Conservation (phyloP, 345 rosid species). For the Raphanus sativus region DNA sequence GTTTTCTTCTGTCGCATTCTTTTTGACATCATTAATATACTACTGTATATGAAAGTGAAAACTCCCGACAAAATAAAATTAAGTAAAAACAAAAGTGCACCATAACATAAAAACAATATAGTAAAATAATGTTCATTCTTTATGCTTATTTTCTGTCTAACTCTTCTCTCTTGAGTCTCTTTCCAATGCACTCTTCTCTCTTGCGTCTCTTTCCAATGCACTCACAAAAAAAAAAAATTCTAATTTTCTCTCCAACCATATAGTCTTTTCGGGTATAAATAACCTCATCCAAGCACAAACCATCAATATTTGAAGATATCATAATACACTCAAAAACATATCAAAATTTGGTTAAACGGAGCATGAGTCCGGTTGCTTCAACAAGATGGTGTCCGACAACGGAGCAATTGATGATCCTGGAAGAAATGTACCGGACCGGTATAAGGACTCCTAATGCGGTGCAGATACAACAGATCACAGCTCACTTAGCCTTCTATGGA, state of each 20-base stretch:
- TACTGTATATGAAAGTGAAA: slow-evolving; percentile 30
- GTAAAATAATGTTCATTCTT: slow-evolving; percentile 32
- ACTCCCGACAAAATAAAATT: slow-evolving; percentile 20
- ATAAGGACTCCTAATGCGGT: slow-evolving; percentile 78
- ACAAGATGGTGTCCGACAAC: slow-evolving; percentile 98
- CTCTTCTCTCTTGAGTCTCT: slow-evolving; percentile 37
- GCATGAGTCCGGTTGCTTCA: slow-evolving; percentile 69
- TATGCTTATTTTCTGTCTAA: slow-evolving; percentile 41
- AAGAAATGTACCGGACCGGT: slow-evolving; percentile 82
- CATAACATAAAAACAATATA: slow-evolving; percentile 22
- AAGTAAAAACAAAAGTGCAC: slow-evolving; percentile 29
- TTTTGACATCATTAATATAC: neutral
- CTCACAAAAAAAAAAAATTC: neutral
- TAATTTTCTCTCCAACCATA: slow-evolving; percentile 18
- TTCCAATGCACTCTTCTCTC: slow-evolving; percentile 41
- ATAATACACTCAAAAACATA: neutral
- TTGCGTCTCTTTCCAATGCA: slow-evolving; percentile 36
- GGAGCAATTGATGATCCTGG: slow-evolving; percentile 87
- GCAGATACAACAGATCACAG: slow-evolving; percentile 83
- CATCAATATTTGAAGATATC: slow-evolving; percentile 2
- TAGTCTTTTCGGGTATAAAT: slow-evolving; percentile 22
- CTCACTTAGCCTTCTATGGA: slow-evolving; percentile 74
- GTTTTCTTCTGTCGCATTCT: slow-evolving; percentile 6
- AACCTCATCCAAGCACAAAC: slow-evolving; percentile 17
- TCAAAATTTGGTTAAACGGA: slow-evolving; percentile 3